Percentiles rank a stretch among this genome's conserved stretches.
Conservation (phyloP, 2,329 filamentous ascomycete species). For the Byssoonygena ceratinophila region DNA sequence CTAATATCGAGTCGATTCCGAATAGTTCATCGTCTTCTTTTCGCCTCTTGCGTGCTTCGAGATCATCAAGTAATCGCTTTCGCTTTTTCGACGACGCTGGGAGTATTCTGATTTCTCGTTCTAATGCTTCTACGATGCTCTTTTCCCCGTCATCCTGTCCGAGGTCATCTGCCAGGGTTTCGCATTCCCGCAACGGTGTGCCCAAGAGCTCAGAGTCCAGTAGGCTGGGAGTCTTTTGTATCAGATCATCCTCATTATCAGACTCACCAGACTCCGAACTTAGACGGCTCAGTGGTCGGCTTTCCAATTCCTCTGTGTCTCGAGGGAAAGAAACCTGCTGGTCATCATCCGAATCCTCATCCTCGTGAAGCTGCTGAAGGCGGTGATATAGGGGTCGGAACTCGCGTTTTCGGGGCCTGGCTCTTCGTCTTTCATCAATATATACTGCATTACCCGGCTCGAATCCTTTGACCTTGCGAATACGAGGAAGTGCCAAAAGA, state of each 20-base stretch:
- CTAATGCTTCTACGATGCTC: slow-evolving; percentile 19
- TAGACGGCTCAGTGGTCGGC: slow-evolving; percentile 63
- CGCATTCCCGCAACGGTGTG: slow-evolving; percentile 14
- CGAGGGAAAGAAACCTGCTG: slow-evolving; percentile 54
- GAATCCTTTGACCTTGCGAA: slow-evolving; percentile 54
- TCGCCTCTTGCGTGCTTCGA: slow-evolving; percentile 57
- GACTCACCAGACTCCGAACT: slow-evolving; percentile 45
- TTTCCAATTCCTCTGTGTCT: slow-evolving; percentile 79
- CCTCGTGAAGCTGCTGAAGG: slow-evolving; percentile 62
- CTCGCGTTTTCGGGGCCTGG: slow-evolving; percentile 47
- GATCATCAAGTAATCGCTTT: slow-evolving; percentile 29
- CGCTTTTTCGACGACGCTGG: slow-evolving; percentile 17
- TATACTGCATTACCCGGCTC: slow-evolving; percentile 54
- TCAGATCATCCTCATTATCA: slow-evolving; percentile 41
- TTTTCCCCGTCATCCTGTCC: slow-evolving; percentile 17
- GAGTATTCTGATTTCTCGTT: slow-evolving; percentile 19
- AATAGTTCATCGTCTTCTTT: slow-evolving; percentile 79
- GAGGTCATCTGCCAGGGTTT: slow-evolving; percentile 19
- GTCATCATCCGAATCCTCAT: slow-evolving; percentile 81
- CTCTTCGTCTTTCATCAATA: slow-evolving; percentile 56
- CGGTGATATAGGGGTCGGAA: slow-evolving; percentile 75
- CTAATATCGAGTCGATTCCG: slow-evolving; percentile 41
- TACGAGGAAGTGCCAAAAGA: slow-evolving; percentile 59
- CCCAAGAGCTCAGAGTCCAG: slow-evolving; percentile 5
- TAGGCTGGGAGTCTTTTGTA: not conserved